A percentile compares a stretch with the other conserved stretches of the same genome.
Conservation (phyloP, 78 protist species). For the Monosiga brevicollis region DNA sequence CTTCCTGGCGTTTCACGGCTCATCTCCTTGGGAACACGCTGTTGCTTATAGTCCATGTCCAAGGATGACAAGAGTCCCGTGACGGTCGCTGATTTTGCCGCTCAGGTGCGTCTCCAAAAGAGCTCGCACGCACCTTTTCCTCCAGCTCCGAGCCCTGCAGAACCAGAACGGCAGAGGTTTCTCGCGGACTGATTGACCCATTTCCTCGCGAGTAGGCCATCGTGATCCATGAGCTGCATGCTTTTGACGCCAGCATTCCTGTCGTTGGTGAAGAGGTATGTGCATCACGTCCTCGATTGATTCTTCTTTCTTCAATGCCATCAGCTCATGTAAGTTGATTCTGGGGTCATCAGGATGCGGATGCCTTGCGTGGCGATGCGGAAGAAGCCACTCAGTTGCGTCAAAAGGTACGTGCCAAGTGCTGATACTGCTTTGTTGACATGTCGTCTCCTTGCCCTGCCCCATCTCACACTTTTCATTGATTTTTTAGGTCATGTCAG, state of each 20-base stretch:
- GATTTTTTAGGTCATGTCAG: not conserved
- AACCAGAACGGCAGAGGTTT: not conserved
- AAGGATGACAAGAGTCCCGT: not conserved
- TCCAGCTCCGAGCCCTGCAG: not conserved
- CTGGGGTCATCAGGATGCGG: not conserved
- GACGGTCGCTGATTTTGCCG: not conserved
- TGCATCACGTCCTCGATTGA: not conserved
- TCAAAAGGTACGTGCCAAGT: not conserved
- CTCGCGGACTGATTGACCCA: not conserved
- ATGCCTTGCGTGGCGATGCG: not conserved
- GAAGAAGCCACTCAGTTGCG: not conserved
- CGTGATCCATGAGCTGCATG: not conserved
- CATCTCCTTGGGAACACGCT: too few relatives aligned
- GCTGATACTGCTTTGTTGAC: not conserved
- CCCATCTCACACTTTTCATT: too few relatives aligned
- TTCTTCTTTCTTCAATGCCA: not conserved
- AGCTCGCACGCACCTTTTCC: not conserved
- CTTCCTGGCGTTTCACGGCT: too few relatives aligned
- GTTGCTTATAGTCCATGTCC: not conserved
- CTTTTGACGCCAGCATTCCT: not conserved
- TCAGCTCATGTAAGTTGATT: not conserved
- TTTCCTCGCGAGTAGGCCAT: not conserved
- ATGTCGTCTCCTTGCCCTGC: not conserved
- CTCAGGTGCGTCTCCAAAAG: not conserved
- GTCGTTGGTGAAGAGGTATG: not conserved